phyloP scores from a whole-genome alignment of 495 filamentous ascomycete genomes.

The Annulohypoxylon maeteangense region DNA sequence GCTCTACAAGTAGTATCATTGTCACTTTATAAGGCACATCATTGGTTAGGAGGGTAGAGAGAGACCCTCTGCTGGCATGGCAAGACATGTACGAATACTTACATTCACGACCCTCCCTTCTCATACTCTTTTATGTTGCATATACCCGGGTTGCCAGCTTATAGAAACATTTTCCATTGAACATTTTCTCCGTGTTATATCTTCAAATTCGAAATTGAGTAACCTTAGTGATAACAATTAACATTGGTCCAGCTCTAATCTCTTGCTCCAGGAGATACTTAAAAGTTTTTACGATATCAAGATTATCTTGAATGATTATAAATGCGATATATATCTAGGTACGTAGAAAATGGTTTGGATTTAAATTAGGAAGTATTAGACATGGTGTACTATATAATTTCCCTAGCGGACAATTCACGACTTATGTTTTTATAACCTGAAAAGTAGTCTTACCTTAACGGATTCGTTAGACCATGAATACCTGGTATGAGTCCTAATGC shows the following conservation, averaged over 20 bases:
- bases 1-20: constrained; percentile 11
- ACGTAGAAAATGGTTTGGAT: too few species aligned
- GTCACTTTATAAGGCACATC: constrained; percentile 18
- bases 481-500: too few species aligned
- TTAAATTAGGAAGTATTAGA: too few species aligned
- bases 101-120: constrained; percentile 37
- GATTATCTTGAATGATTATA: too few species aligned
- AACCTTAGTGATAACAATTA: not conserved
- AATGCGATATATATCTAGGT: too few species aligned
- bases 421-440: too few species aligned
- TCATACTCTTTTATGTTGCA: constrained; percentile 32
- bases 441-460: too few species aligned
- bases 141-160: constrained; percentile 34
- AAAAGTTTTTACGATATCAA: too few species aligned
- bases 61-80: constrained; percentile 18
- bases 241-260: not conserved
- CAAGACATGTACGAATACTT: constrained; percentile 34
- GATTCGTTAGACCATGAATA: too few species aligned
- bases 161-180: constrained; percentile 28
- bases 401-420: too few species aligned
- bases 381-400: too few species aligned
- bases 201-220: constrained; percentile 6
- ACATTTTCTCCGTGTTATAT: constrained; percentile 6
- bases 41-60: constrained; percentile 18
- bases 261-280: too few species aligned